These are phyloP conservation scores for Trichosporon sp. DNA, from an alignment of 1,284 basidiomycete species.

Conservation along the genomic window DNA sequence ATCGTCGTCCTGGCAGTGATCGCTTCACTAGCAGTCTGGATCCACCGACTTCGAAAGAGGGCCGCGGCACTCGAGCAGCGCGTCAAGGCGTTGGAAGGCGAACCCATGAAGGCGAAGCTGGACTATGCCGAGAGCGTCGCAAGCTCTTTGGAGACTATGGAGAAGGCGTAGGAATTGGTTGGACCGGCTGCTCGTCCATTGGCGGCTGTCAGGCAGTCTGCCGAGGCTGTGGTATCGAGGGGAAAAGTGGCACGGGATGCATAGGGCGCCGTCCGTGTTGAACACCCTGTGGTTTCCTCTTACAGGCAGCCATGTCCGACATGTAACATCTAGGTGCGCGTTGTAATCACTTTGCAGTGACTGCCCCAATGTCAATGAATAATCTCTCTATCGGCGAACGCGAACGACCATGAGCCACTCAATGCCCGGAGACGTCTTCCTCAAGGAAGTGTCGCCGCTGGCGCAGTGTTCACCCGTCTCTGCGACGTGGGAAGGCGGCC, in stretches of 20 bases:
- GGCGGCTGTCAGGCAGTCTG: too few species aligned
- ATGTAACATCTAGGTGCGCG: background rate
- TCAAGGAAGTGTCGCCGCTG: background rate
- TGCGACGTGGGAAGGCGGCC: background rate
- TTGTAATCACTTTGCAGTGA: background rate
- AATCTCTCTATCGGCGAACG: too few species aligned
- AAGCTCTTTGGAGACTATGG: background rate
- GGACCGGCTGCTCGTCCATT: too few species aligned
- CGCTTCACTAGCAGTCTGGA: background rate
- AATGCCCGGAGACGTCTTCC: background rate
- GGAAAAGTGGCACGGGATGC: too few species aligned
- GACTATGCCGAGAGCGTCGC: background rate
- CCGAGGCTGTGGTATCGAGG: too few species aligned
- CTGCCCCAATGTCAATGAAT: background rate
- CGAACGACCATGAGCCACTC: background rate
- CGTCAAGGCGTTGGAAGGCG: background rate
- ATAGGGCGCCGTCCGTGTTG: too few species aligned
- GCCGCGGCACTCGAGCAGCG: background rate
- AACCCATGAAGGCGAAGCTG: background rate
- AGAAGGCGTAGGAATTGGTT: too few species aligned
- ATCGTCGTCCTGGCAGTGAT: background rate
- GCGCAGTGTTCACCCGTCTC: background rate
- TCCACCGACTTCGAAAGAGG: background rate
- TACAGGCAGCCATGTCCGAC: too few species aligned
- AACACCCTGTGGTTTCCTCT: too few species aligned